phyloP scores from a whole-genome alignment of 805 yeast species.

The Ogataea nakhonphanomensis region DNA sequence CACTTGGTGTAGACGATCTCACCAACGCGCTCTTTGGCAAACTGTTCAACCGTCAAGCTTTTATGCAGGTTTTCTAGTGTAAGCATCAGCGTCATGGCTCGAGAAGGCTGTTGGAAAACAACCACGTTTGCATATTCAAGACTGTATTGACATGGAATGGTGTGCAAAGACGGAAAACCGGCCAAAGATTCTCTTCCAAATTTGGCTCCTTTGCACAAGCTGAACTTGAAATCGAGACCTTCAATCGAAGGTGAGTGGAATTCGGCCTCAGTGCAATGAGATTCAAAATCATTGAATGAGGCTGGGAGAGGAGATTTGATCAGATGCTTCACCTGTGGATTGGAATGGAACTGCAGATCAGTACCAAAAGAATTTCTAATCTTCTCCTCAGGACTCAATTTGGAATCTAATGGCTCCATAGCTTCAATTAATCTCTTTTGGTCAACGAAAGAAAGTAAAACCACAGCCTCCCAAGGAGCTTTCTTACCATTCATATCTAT shows the following conservation, averaged over 20 bases:
- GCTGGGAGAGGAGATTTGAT: conserved; percentile 77
- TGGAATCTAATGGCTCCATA: conserved; percentile 60
- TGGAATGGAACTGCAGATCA: conserved; percentile 64
- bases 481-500: conserved; percentile 92
- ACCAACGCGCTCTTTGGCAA: conserved; percentile 60
- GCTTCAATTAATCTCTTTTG: conserved; percentile 70
- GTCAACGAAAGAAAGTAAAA: conserved; percentile 87
- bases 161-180: conserved; percentile 83
- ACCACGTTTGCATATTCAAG: conserved; percentile 60
- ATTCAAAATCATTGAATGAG: conserved; percentile 72
- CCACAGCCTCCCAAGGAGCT: conserved; percentile 98
- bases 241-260: conserved; percentile 50
- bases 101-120: conserved; percentile 82
- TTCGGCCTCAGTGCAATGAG: conserved; percentile 68
- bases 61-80: conserved; percentile 52
- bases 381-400: conserved; percentile 66
- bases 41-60: conserved; percentile 56
- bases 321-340: conserved; percentile 67
- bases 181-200: conserved; percentile 72
- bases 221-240: conserved; percentile 41
- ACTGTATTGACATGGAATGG: conserved; percentile 57
- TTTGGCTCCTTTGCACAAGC: conserved; percentile 63
- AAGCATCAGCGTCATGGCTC: conserved; percentile 77
- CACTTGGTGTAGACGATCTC: conserved; percentile 72
- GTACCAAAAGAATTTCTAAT: conserved; percentile 71